These are phyloP conservation scores for Termitomyces sp. DNA, from an alignment of 768 basidiomycete genomes.

Conservation along the genomic window DNA sequence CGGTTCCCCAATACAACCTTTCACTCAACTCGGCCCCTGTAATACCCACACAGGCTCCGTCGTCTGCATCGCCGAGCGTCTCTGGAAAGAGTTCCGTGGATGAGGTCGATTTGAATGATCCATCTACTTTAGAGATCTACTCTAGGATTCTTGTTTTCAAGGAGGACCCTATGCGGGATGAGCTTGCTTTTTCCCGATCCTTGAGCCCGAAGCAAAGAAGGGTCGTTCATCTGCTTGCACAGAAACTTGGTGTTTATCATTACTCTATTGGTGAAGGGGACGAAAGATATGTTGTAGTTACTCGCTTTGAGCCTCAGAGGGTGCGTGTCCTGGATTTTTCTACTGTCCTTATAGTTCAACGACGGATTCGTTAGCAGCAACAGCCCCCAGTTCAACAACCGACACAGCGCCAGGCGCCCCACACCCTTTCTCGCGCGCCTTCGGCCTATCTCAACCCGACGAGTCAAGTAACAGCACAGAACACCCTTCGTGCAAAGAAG, in stretches of 20 bases:
- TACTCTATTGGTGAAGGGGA: slow-evolving; percentile 92
- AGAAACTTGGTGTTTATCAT: slow-evolving; percentile 93
- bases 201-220: slow-evolving; percentile 82
- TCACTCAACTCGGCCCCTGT: slow-evolving; percentile 46
- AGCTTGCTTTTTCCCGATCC: slow-evolving; percentile 91
- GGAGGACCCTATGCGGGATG: slow-evolving; percentile 95
- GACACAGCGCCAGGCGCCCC: slow-evolving; percentile 42
- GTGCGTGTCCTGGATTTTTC: slow-evolving; percentile 34
- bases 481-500: slow-evolving; percentile 84
- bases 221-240: slow-evolving; percentile 93
- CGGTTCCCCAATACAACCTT: slow-evolving; percentile 37
- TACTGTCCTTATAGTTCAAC: slow-evolving; percentile 3
- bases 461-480: slow-evolving; percentile 38
- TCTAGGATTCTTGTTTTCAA: slow-evolving; percentile 96
- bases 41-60: slow-evolving; percentile 46
- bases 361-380: slow-evolving; percentile 14
- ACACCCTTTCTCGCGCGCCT: slow-evolving; percentile 77
- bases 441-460: slow-evolving; percentile 71
- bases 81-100: slow-evolving; percentile 58
- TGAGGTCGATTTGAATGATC: slow-evolving; percentile 94
- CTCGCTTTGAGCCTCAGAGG: slow-evolving; percentile 80
- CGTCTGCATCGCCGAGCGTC: slow-evolving; percentile 53
- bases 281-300: slow-evolving; percentile 91
- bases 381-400: slow-evolving; percentile 38
- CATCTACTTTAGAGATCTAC: slow-evolving; percentile 94